phyloP scores from a whole-genome alignment of 345 rosid genomes.

The Limnanthes douglasii region DNA sequence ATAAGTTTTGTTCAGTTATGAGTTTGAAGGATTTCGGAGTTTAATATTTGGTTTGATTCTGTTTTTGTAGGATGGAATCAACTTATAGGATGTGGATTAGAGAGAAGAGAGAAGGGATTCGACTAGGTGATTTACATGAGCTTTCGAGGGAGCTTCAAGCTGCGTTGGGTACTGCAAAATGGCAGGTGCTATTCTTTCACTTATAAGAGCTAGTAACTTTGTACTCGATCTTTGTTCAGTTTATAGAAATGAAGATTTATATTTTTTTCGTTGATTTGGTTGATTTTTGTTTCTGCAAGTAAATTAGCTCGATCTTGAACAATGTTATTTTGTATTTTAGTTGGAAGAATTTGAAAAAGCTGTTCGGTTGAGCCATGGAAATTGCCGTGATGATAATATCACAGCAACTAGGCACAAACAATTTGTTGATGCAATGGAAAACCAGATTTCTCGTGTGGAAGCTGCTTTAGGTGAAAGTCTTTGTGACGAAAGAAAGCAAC shows the following conservation, averaged over 20 bases:
- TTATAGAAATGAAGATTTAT: not conserved
- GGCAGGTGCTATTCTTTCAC: conserved; percentile 45
- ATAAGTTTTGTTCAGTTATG: too few relatives aligned
- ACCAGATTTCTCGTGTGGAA: conserved; percentile 51
- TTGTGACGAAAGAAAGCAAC: conserved; percentile 43
- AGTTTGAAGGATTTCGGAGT: not conserved
- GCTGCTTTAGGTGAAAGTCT: conserved; percentile 34
- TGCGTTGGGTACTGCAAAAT: conserved; percentile 82
- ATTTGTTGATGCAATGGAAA: conserved; percentile 53
- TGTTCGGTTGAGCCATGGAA: conserved; percentile 42
- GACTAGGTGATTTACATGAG: conserved; percentile 22
- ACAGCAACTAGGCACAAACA: conserved; percentile 54
- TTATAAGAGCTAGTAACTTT: not conserved
- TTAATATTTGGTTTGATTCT: not conserved
- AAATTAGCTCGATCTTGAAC: not conserved
- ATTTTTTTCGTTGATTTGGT: not conserved
- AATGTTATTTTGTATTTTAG: conserved; percentile 18
- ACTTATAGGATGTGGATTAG: conserved; percentile 55
- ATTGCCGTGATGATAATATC: conserved; percentile 25
- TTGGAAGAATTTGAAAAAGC: conserved; percentile 84
- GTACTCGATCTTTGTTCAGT: too few relatives aligned
- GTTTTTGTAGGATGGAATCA: conserved; percentile 68
- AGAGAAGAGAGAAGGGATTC: conserved; percentile 30
- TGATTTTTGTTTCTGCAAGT: not conserved
- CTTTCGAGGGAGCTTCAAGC: conserved; percentile 60